Conservation (phyloP, 108 stramenopile genomes). For the Nitzschia sp. region DNA sequence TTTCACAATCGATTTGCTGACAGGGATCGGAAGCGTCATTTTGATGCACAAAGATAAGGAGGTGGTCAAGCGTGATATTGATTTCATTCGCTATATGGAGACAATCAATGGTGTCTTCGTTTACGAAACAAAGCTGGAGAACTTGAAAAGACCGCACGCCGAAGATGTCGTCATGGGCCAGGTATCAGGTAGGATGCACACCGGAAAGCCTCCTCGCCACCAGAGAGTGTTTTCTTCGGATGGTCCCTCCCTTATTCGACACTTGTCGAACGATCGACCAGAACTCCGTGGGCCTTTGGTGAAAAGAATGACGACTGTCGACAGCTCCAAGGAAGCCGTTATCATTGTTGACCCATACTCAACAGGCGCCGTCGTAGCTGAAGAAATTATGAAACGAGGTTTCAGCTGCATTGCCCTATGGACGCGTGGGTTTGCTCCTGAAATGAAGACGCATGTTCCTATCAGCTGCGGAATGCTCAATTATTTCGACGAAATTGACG, state of each 20-base stretch:
- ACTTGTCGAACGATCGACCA: slow-evolving; percentile 76
- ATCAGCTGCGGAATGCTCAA: slow-evolving; percentile 46
- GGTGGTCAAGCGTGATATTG: slow-evolving; percentile 64
- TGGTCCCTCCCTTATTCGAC: slow-evolving; percentile 69
- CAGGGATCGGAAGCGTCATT: slow-evolving; percentile 73
- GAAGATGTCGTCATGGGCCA: slow-evolving; percentile 35
- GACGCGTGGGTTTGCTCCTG: slow-evolving; percentile 63
- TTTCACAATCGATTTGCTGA: slow-evolving; percentile 73
- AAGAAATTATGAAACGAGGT: slow-evolving; percentile 74
- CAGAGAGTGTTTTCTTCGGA: slow-evolving; percentile 60
- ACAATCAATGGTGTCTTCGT: slow-evolving; percentile 79
- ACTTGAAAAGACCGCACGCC: slow-evolving; percentile 66
- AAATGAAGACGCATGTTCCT: slow-evolving; percentile 81
- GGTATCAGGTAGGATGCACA: not conserved
- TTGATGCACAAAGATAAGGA: slow-evolving; percentile 64
- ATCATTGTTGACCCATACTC: slow-evolving; percentile 93
- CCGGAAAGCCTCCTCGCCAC: slow-evolving; percentile 29
- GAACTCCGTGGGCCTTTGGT: slow-evolving; percentile 63
- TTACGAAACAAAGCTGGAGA: slow-evolving; percentile 74
- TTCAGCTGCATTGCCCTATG: slow-evolving; percentile 78
- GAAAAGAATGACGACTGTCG: slow-evolving; percentile 77
- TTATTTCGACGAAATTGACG: slow-evolving; percentile 62
- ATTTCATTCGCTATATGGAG: slow-evolving; percentile 84
- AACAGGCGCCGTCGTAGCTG: slow-evolving; percentile 79
- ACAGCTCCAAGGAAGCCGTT: slow-evolving; percentile 80